Conservation (phyloP, 257 asterid genomes). For the Anisodus tanguticus region DNA sequence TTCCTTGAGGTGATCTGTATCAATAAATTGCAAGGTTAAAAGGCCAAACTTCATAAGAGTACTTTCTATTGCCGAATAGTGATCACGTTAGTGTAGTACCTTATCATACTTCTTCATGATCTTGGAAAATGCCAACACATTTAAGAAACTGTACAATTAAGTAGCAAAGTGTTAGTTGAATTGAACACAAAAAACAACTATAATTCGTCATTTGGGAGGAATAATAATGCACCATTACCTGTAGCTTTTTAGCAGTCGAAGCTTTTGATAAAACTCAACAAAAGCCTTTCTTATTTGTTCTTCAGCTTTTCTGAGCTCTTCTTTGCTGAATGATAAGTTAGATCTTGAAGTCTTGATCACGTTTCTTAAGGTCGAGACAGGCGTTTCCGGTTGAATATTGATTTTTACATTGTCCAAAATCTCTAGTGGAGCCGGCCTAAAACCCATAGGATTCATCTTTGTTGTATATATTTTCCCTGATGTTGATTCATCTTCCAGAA, state of each 20-base stretch:
- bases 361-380: slow-evolving; percentile 62
- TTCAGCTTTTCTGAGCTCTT: slow-evolving; percentile 68
- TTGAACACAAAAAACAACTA: background rate
- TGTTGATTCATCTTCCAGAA: slow-evolving; percentile 26
- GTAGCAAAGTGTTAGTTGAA: slow-evolving; percentile 29
- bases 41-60: background rate
- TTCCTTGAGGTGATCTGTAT: slow-evolving; percentile 72
- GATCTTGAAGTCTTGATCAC: slow-evolving; percentile 46
- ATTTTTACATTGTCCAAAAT: slow-evolving; percentile 70
- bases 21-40: background rate
- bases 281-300: slow-evolving; percentile 63
- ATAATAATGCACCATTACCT: slow-evolving; percentile 37
- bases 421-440: slow-evolving; percentile 52
- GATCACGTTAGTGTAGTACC: slow-evolving; percentile 43
- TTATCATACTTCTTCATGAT: slow-evolving; percentile 91
- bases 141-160: slow-evolving; percentile 64
- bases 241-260: slow-evolving; percentile 68
- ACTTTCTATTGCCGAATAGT: background rate
- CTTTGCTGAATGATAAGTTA: slow-evolving; percentile 59
- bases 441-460: slow-evolving; percentile 32
- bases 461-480: background rate
- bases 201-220: background rate
- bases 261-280: slow-evolving; percentile 65
- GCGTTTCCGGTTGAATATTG: slow-evolving; percentile 74
- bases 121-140: slow-evolving; percentile 79